Conservation (phyloP, 2,329 filamentous ascomycete species). For the Xylariaceae sp. region DNA sequence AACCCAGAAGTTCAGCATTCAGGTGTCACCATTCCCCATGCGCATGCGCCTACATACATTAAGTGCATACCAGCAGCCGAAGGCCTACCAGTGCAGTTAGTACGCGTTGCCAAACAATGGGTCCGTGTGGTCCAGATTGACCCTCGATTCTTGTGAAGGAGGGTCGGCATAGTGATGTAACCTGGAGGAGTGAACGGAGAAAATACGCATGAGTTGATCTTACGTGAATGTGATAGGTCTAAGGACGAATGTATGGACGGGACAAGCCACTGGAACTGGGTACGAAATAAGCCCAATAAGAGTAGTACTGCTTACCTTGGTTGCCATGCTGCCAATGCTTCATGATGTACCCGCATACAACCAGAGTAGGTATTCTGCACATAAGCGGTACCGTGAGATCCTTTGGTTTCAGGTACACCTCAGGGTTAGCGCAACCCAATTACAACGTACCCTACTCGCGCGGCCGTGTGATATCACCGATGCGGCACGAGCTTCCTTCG, state of each 20-base stretch:
- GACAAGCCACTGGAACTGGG: too few relatives aligned
- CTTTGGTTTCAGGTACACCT: slow-evolving; percentile 16
- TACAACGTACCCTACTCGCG: background rate
- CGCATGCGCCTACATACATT: slow-evolving; percentile 13
- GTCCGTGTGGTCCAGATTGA: slow-evolving; percentile 21
- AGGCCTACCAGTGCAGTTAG: background rate
- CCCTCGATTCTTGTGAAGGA: too few relatives aligned
- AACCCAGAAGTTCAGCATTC: slow-evolving; percentile 18
- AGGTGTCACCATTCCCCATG: slow-evolving; percentile 25
- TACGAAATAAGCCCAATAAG: too few relatives aligned
- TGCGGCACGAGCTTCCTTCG: too few relatives aligned
- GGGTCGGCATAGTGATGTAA: too few relatives aligned
- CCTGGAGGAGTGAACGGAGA: too few relatives aligned
- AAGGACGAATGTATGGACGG: too few relatives aligned
- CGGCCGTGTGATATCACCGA: too few relatives aligned
- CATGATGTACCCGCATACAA: background rate
- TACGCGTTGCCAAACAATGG: slow-evolving; percentile 5
- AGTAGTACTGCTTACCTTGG: background rate
- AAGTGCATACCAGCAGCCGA: slow-evolving; percentile 3
- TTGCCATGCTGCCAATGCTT: background rate
- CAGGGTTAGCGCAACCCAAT: background rate
- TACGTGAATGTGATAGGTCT: too few relatives aligned
- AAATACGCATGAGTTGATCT: too few relatives aligned
- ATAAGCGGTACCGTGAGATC: slow-evolving; percentile 5
- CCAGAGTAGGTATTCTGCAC: slow-evolving; percentile 3